Evolutionary conservation across 352 stramenopile genomes (phyloP).

Genomic region (Phytophthora ramorum): DNA sequence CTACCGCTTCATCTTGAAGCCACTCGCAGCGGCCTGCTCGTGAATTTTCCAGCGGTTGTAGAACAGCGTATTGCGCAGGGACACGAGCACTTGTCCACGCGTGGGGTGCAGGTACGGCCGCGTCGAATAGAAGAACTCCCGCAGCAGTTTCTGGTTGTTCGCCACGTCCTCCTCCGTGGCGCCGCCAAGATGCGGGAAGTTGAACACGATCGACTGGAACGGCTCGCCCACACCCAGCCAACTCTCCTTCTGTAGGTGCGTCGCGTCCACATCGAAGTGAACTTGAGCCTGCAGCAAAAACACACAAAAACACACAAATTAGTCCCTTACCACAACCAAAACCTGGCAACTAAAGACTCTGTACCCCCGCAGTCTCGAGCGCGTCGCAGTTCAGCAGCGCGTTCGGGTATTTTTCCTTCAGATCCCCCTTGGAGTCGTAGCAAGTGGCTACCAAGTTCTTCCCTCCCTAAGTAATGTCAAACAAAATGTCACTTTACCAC

Average conservation of each 20-base stretch:
- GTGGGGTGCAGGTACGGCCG: slow-evolving; percentile 63
- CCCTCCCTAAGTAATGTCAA: slow-evolving; percentile 48
- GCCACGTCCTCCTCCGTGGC: slow-evolving; percentile 82
- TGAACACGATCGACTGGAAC: slow-evolving; percentile 85
- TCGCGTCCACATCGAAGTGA: slow-evolving; percentile 77
- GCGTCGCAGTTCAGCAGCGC: slow-evolving; percentile 73
- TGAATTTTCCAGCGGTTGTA: slow-evolving; percentile 89
- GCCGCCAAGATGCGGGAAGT: slow-evolving; percentile 88
- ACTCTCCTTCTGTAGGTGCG: slow-evolving; percentile 58
- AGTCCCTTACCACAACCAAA: not conserved
- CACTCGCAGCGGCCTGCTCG: slow-evolving; percentile 65
- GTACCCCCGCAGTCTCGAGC: slow-evolving; percentile 72
- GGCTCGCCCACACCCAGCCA: slow-evolving; percentile 51
- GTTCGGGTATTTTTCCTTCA: slow-evolving; percentile 80
- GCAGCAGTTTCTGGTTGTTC: slow-evolving; percentile 84
- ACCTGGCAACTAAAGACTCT: not conserved
- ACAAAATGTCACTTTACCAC: slow-evolving; percentile 9
- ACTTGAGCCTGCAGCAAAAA: slow-evolving; percentile 50
- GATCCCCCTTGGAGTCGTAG: slow-evolving; percentile 75
- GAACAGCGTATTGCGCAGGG: slow-evolving; percentile 80
- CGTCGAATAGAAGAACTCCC: slow-evolving; percentile 78
- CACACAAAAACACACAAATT: not conserved
- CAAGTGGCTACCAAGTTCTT: slow-evolving; percentile 74
- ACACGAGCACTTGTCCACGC: slow-evolving; percentile 73
- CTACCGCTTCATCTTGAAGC: slow-evolving; percentile 74